phyloP scores from a whole-genome alignment of 495 filamentous ascomycete genomes.

The Penicillium silybi region DNA sequence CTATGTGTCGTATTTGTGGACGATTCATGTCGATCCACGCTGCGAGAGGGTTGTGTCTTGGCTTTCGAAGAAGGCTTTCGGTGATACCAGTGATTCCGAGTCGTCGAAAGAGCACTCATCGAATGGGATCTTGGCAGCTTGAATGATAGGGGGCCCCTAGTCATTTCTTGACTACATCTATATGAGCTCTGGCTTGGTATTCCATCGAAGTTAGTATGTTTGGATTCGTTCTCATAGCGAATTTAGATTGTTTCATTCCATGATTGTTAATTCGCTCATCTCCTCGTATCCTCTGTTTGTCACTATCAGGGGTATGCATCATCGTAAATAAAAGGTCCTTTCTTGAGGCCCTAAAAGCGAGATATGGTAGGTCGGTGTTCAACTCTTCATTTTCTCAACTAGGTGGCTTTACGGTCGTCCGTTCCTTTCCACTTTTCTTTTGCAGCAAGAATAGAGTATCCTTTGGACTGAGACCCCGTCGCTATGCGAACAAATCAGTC shows the following conservation, averaged over 20 bases:
- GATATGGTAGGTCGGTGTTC: background rate
- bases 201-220: background rate
- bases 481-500: background rate
- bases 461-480: background rate
- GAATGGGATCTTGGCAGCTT: background rate
- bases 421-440: background rate
- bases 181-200: background rate
- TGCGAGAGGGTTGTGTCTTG: slow-evolving; percentile 11
- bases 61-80: slow-evolving; percentile 6
- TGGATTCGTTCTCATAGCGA: background rate
- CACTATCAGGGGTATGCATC: background rate
- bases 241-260: background rate
- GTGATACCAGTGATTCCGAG: background rate
- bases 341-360: background rate
- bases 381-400: background rate
- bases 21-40: slow-evolving; percentile 8
- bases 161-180: too few relatives aligned
- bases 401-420: background rate
- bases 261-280: too few relatives aligned
- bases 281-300: background rate
- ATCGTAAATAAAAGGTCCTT: background rate
- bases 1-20: slow-evolving; percentile 8
- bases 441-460: background rate
- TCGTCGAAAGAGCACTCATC: background rate
- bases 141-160: too few relatives aligned